Percentiles rank a stretch among this genome's conserved stretches.
phyloP scores from a whole-genome alignment of 2,329 filamentous ascomycete genomes.

The Aspergillus pseudoterreus region DNA sequence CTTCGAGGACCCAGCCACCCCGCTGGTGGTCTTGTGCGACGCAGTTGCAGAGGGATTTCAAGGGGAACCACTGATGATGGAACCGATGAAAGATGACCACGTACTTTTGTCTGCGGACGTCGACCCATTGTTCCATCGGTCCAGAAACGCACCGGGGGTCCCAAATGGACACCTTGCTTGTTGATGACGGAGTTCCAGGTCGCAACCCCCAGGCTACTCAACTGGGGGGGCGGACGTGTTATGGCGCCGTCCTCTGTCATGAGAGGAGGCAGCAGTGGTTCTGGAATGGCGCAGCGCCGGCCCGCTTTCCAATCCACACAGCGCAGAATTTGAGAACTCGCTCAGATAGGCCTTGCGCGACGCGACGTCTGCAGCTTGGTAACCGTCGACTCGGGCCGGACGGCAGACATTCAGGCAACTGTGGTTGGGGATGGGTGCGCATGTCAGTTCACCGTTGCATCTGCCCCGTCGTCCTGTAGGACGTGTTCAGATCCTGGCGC shows the following conservation, averaged over 20 bases:
- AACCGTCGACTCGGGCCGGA: neutral
- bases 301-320: neutral
- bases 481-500: neutral
- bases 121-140: no score
- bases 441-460: neutral
- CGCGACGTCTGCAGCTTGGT: neutral
- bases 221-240: no score
- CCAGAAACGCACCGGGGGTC: no score
- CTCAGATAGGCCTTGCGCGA: neutral
- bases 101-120: neutral
- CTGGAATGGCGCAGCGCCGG: neutral
- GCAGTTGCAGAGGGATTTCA: constrained; percentile 1
- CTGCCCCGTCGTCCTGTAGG: neutral
- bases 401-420: neutral
- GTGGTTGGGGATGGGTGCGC: no score
- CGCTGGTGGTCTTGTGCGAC: neutral
- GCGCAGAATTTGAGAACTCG: neutral
- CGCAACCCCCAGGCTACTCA: neutral
- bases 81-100: neutral
- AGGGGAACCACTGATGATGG: neutral
- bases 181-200: neutral
- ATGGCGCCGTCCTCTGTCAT: no score
- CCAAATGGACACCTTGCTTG: no score
- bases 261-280: neutral
- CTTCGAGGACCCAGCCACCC: neutral